Base-by-base conservation (phyloP, 73 alveolate genomes). In the Paramecium bursaria region DNA sequence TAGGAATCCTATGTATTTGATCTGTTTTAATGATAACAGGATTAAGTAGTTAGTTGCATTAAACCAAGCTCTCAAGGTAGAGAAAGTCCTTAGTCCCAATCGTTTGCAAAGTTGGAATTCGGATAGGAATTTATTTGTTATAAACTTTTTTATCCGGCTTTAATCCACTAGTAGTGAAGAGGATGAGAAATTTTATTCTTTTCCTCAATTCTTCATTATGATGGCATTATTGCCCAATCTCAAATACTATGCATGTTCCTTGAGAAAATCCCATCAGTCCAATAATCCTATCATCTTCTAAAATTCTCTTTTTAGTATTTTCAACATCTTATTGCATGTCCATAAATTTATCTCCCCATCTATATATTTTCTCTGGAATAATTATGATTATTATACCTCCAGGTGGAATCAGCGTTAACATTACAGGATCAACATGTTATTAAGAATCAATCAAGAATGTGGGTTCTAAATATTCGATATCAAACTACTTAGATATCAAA, bases 261-360 rank as follows among this genome's bases (percentile, higher is more conserved):
- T 57, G 31, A 11, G 76, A 57, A 21, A 57, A 57, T 57, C 76
- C 76, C 47, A 57, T 57, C 49, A 57, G 31, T 29, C 76, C 76
- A 9, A 57, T 29, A 27, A 57, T 57, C 4, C 31, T 57, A 23
- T 48, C 51, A 57, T 57, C 76, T 10, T 23, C 15, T 10, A 57
- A 50, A 29, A 57, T 57, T 57, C 76, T 26, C 11, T 57, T 57
- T 27, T 57, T 57, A n/a, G 17, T 29, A 29, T 30, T 26, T 57
- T 57, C 25, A 57, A 26, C 31, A 44, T 57, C 47, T 3, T 54
- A 27, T 9, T 27, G 6, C 27, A 57, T 26, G 15, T 57, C 49
- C n/a, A 57, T 29, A 57, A 25, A 57, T 7, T 57, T 17, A 29
- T 57, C 39, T 6, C 76, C 76, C 76, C 76, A 57, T 57, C 76